These are phyloP conservation scores for Geotrichum klebahnii DNA, from an alignment of 1,139 yeast species.

Conservation along the genomic window DNA sequence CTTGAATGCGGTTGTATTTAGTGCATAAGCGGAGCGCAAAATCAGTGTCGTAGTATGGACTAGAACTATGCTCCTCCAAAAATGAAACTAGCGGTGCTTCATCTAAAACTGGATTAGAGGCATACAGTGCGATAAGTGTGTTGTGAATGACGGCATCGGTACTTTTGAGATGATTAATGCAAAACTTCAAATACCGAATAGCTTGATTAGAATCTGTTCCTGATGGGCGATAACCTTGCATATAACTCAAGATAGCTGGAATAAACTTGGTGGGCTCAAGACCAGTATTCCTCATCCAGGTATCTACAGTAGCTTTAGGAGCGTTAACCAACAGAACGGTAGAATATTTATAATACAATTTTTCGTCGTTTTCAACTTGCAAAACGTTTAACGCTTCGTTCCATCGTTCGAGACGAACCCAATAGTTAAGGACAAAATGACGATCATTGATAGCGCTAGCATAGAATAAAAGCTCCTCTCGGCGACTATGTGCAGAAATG, in stretches of 20 bases:
- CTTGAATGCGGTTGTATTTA: conserved; percentile 52
- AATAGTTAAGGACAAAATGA: conserved; percentile 62
- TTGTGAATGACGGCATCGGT: conserved; percentile 60
- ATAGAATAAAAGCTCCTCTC: conserved; percentile 58
- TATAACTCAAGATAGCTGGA: conserved; percentile 69
- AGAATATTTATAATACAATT: conserved; percentile 60
- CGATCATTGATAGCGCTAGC: conserved; percentile 69
- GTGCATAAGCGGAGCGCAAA: conserved; percentile 73
- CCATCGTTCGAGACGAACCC: conserved; percentile 72
- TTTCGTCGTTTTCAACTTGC: conserved; percentile 48
- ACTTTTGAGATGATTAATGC: conserved; percentile 51
- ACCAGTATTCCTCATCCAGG: conserved; percentile 63
- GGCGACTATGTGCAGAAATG: conserved; percentile 60
- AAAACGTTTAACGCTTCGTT: conserved; percentile 60
- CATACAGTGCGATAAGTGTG: conserved; percentile 65
- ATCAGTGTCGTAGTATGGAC: conserved; percentile 56
- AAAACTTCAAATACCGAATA: conserved; percentile 57
- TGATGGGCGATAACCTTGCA: conserved; percentile 33
- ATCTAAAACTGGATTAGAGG: conserved; percentile 49
- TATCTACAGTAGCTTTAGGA: conserved; percentile 67
- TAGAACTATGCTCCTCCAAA: conserved; percentile 40
- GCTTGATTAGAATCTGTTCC: conserved; percentile 54
- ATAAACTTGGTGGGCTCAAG: conserved; percentile 59
- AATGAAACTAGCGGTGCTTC: conserved; percentile 49
- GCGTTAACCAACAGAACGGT: conserved; percentile 62